Evolutionary conservation across 2,329 filamentous ascomycete species (phyloP).

Genomic region (Claviceps arundinis): DNA sequence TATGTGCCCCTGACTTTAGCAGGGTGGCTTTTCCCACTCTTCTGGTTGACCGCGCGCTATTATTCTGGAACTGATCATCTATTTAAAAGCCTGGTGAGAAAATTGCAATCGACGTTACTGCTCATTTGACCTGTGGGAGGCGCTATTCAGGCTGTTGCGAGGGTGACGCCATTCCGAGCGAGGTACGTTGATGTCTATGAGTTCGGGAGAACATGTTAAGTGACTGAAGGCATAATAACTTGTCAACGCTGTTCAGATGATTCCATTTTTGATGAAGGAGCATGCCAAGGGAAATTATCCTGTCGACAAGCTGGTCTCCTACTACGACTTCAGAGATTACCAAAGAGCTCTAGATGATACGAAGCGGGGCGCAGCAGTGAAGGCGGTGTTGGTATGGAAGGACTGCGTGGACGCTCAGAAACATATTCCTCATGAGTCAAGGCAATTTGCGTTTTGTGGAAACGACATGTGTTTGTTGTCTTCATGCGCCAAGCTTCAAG

Average conservation of each 20-base stretch:
- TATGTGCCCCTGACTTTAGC: background rate
- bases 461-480: too few relatives aligned
- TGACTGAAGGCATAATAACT: background rate
- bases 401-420: background rate
- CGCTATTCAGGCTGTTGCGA: conserved; percentile 1
- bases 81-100: background rate
- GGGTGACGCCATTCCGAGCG: conserved; percentile 1
- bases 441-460: too few relatives aligned
- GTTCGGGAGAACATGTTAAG: too few relatives aligned
- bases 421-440: too few relatives aligned
- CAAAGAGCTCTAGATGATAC: conserved; percentile 1
- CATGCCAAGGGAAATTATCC: conserved; percentile 2
- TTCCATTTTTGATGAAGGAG: background rate
- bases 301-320: background rate
- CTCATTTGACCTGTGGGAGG: background rate
- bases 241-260: background rate
- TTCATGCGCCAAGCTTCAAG: too few relatives aligned
- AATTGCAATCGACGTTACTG: background rate
- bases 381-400: conserved; percentile 9
- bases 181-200: background rate
- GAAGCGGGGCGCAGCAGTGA: conserved; percentile 17
- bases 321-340: conserved; percentile 1
- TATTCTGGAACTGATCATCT: background rate
- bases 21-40: background rate
- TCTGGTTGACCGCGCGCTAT: background rate